Evolutionary conservation across 805 yeast species (phyloP).

Genomic region (Ogataea neopini): DNA sequence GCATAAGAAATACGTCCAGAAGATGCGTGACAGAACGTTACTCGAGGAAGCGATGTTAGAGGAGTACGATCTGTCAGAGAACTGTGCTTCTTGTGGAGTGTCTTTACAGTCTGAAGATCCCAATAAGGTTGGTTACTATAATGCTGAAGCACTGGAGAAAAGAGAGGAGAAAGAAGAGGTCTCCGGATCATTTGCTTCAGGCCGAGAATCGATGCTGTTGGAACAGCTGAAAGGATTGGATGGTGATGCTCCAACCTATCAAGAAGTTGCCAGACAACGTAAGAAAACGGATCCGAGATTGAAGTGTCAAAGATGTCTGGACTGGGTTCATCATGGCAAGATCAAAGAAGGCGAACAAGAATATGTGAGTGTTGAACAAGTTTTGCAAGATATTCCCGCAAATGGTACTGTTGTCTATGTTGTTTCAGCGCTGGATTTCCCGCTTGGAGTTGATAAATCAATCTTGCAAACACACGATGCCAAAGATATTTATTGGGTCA

Average conservation of each 20-base stretch:
- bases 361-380: slow-evolving; percentile 32
- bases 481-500: slow-evolving; percentile 39
- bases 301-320: slow-evolving; percentile 58
- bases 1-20: not conserved
- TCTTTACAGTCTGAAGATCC: slow-evolving; percentile 44
- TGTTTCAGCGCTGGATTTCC: slow-evolving; percentile 70
- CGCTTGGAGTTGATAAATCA: slow-evolving; percentile 50
- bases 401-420: slow-evolving; percentile 56
- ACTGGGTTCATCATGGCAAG: slow-evolving; percentile 46
- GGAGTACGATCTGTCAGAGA: not conserved
- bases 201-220: slow-evolving; percentile 9
- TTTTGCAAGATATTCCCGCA: slow-evolving; percentile 42
- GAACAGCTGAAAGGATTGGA: slow-evolving; percentile 11
- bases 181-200: slow-evolving; percentile 3
- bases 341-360: slow-evolving; percentile 39
- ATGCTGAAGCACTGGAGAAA: slow-evolving; percentile 4
- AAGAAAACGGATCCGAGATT: slow-evolving; percentile 16
- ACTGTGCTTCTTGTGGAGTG: slow-evolving; percentile 62
- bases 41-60: not conserved
- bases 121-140: slow-evolving; percentile 45
- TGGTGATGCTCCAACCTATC: slow-evolving; percentile 12
- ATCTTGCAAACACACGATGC: slow-evolving; percentile 39
- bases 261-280: slow-evolving; percentile 1
- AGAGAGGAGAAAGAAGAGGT: not conserved
- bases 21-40: slow-evolving; percentile 1